A percentile compares a stretch with the other conserved stretches of the same genome.
phyloP scores from a whole-genome alignment of 768 basidiomycete genomes.

The Coprinopsis cinerea region DNA sequence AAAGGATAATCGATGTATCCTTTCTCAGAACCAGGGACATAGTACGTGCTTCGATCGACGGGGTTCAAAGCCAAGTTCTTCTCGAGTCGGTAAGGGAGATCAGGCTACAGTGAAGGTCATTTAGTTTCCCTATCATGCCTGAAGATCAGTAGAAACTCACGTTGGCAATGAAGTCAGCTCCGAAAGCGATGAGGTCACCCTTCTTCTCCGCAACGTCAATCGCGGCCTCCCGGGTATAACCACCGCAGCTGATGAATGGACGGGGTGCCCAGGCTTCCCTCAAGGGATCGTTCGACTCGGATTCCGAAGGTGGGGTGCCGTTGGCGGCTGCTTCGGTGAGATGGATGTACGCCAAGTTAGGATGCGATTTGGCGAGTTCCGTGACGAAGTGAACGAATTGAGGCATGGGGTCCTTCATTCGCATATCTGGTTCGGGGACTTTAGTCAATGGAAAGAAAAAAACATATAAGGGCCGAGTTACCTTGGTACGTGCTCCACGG shows the following conservation, averaged over 20 bases:
- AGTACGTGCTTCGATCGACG: constrained; percentile 35
- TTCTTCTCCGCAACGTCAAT: constrained; percentile 22
- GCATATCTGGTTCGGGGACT: constrained; percentile 34
- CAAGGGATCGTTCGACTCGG: constrained; percentile 37
- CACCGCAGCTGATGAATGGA: constrained; percentile 37
- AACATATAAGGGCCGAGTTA: constrained; percentile 7
- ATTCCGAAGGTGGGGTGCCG: constrained; percentile 7
- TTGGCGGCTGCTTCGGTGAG: constrained; percentile 28
- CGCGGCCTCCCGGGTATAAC: constrained; percentile 36
- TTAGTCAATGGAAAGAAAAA: not conserved
- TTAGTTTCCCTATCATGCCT: not conserved
- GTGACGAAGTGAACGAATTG: constrained; percentile 47
- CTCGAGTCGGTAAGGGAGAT: constrained; percentile 8
- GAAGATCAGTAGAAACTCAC: constrained; percentile 16
- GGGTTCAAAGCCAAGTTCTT: constrained; percentile 19
- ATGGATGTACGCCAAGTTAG: constrained; percentile 49
- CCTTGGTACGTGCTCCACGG: constrained; percentile 46
- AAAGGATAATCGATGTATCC: constrained; percentile 29
- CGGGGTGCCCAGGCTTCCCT: constrained; percentile 39
- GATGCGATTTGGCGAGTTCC: constrained; percentile 31
- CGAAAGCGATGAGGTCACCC: constrained; percentile 25
- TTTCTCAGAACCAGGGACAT: constrained; percentile 20
- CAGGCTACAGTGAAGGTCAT: constrained; percentile 7
- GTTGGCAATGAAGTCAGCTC: constrained; percentile 27
- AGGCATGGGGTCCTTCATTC: constrained; percentile 48